Evolutionary conservation across 257 asterid species (phyloP).

Genomic region (Plectranthus barbatus): DNA sequence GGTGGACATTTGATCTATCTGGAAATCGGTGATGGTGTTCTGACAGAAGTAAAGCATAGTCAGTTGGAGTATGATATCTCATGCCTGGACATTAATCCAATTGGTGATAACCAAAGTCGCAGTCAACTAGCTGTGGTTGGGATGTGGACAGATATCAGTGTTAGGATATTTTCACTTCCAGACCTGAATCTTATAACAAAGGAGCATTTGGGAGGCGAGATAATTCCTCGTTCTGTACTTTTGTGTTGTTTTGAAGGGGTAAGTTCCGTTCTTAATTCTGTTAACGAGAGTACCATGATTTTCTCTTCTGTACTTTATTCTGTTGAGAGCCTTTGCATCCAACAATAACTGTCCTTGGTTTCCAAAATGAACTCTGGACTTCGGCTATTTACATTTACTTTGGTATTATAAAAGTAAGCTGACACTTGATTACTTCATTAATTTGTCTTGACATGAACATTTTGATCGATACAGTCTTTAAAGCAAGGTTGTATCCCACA

Average conservation of each 20-base stretch:
- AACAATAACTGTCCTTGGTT: neutral
- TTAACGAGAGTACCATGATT: conserved; percentile 5
- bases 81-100: conserved; percentile 93
- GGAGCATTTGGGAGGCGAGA: conserved; percentile 96
- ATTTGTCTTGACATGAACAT: neutral
- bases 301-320: neutral
- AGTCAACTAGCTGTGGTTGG: conserved; percentile 96
- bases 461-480: neutral
- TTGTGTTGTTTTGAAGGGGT: conserved; percentile 97
- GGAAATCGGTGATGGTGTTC: conserved; percentile 87
- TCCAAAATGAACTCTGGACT: neutral
- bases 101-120: conserved; percentile 67
- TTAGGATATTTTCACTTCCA: conserved; percentile 70
- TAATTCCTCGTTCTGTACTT: conserved; percentile 96
- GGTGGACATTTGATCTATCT: conserved; percentile 94
- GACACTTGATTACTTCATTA: neutral
- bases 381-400: neutral
- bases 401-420: neutral
- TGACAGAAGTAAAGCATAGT: conserved; percentile 60
- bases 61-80: conserved; percentile 91
- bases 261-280: conserved; percentile 27
- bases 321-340: neutral
- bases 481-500: neutral
- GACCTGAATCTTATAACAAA: conserved; percentile 74
- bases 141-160: conserved; percentile 99